phyloP scores from a whole-genome alignment of 2,329 filamentous ascomycete genomes.

The Rutstroemia sydowiana region DNA sequence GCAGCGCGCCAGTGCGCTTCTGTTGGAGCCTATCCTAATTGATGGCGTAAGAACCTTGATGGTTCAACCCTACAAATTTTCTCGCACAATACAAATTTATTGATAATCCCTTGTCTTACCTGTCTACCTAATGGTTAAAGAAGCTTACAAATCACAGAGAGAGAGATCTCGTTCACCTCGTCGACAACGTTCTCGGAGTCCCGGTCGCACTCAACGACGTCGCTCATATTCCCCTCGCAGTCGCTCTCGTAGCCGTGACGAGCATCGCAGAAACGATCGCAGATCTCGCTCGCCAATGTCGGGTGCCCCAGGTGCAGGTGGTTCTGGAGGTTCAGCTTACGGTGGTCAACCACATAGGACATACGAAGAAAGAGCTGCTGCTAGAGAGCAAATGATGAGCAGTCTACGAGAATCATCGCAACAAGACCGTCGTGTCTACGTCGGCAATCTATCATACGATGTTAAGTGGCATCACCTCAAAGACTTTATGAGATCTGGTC shows the following conservation, averaged over 20 bases:
- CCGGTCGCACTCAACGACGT: slow-evolving; percentile 59
- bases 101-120: slow-evolving; percentile 16
- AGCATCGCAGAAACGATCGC: slow-evolving; percentile 67
- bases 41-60: slow-evolving; percentile 17
- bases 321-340: slow-evolving; percentile 60
- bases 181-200: slow-evolving; percentile 51
- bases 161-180: slow-evolving; percentile 82
- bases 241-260: slow-evolving; percentile 71
- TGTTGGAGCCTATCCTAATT: slow-evolving; percentile 8
- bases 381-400: slow-evolving; percentile 94
- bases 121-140: slow-evolving; percentile 18
- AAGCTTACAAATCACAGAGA: slow-evolving; percentile 49
- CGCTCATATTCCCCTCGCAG: slow-evolving; percentile 74
- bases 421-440: slow-evolving; percentile 98
- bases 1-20: slow-evolving; percentile 8
- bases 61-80: slow-evolving; percentile 5
- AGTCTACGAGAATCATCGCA: slow-evolving; percentile 90
- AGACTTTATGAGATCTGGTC: slow-evolving; percentile 99
- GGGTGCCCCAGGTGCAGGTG: slow-evolving; percentile 55
- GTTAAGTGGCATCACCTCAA: slow-evolving; percentile 99
- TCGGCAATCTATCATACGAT: slow-evolving; percentile 97
- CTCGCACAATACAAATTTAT: slow-evolving; percentile 12
- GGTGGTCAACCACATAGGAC: slow-evolving; percentile 63
- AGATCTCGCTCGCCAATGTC: slow-evolving; percentile 84
- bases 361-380: slow-evolving; percentile 74